Percentiles rank a stretch among this genome's conserved stretches.
phyloP scores from a whole-genome alignment of 148 eudicot species.

The Gaultheria prostrata region DNA sequence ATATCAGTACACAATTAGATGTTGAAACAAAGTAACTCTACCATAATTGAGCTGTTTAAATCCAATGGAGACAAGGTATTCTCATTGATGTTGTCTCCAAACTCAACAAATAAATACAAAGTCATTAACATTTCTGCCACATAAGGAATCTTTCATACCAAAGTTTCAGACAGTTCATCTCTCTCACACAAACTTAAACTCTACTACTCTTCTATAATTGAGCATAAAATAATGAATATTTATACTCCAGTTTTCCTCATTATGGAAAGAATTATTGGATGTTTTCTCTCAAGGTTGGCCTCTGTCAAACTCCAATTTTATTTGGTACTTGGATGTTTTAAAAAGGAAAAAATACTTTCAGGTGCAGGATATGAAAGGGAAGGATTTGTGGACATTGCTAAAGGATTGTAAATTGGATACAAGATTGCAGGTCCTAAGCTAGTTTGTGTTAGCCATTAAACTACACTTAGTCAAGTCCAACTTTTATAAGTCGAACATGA shows the following conservation, averaged over 20 bases:
- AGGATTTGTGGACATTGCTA: background rate
- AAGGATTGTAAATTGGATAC: background rate
- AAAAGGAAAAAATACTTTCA: background rate
- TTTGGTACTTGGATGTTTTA: background rate
- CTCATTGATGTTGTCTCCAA: conserved; percentile 5
- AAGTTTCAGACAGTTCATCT: background rate
- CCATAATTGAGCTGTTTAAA: background rate
- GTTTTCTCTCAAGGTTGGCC: background rate
- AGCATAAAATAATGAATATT: background rate
- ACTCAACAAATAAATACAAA: background rate
- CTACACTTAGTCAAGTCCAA: no score
- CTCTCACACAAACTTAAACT: background rate
- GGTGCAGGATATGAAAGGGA: background rate
- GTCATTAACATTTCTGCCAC: background rate
- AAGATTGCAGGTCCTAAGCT: background rate
- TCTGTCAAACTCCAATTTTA: background rate
- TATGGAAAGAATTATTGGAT: background rate
- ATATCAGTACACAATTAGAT: background rate
- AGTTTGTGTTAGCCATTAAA: background rate
- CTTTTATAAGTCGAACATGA: no score
- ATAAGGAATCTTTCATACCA: background rate
- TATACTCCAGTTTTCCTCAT: background rate
- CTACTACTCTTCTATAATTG: background rate
- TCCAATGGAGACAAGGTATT: background rate
- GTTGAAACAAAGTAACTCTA: background rate